These are phyloP conservation scores for Phytophthora sp. DNA, from an alignment of 352 stramenopile genomes.

Conservation along the genomic window DNA sequence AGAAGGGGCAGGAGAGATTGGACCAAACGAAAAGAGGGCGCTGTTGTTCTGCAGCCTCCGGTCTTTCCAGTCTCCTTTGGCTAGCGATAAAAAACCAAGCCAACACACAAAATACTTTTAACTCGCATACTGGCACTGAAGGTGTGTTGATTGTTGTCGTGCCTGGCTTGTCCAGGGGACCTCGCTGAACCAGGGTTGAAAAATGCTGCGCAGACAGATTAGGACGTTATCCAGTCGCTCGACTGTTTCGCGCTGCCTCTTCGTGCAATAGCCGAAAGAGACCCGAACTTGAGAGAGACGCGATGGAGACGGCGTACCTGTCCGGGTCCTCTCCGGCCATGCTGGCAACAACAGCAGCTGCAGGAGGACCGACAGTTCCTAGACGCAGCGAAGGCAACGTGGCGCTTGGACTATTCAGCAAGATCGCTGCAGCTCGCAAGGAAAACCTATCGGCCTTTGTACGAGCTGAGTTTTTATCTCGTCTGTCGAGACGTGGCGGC, in stretches of 20 bases:
- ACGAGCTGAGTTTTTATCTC: slow-evolving; percentile 7
- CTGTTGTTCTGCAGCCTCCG: slow-evolving; percentile 19
- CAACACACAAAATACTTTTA: slow-evolving; percentile 44
- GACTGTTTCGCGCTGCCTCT: slow-evolving; percentile 33
- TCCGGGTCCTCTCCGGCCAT: slow-evolving; percentile 16
- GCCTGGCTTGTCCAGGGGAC: neutral
- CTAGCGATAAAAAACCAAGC: slow-evolving; percentile 41
- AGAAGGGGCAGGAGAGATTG: slow-evolving; percentile 4
- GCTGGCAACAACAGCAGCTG: slow-evolving; percentile 2
- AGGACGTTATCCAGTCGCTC: slow-evolving; percentile 1
- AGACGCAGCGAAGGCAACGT: slow-evolving; percentile 47
- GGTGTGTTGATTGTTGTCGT: neutral
- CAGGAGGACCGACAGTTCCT: slow-evolving; percentile 5
- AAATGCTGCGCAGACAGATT: no score
- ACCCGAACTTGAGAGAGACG: neutral
- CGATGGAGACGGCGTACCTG: slow-evolving; percentile 27
- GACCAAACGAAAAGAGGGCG: slow-evolving; percentile 19
- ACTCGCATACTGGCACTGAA: no score
- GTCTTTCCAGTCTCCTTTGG: slow-evolving; percentile 11
- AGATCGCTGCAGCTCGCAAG: slow-evolving; percentile 75
- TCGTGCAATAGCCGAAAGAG: no score
- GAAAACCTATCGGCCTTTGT: slow-evolving; percentile 66
- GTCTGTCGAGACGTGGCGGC: neutral
- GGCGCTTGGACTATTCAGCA: slow-evolving; percentile 72
- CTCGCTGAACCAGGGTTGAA: no score